These are phyloP conservation scores for Blastocystis sp. DNA, from an alignment of 352 stramenopile species.

Conservation along the genomic window DNA sequence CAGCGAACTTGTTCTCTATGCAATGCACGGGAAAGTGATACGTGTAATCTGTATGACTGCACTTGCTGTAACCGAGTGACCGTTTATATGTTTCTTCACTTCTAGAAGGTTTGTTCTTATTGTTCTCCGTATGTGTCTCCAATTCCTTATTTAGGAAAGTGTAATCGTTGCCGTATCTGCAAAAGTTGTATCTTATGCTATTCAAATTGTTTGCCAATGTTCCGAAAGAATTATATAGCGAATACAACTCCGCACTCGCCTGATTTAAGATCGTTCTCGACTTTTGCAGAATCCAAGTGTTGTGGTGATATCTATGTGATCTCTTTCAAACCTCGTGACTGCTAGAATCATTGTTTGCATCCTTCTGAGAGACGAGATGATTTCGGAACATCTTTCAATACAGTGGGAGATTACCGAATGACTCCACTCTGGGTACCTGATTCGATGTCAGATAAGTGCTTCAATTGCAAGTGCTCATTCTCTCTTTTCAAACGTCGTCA, in stretches of 20 bases:
- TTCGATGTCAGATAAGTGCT: not conserved
- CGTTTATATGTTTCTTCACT: too few species aligned
- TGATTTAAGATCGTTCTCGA: not conserved
- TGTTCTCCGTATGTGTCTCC: constrained; percentile 15
- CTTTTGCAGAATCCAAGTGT: constrained; percentile 15
- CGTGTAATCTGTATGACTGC: not conserved
- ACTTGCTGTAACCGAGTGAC: not conserved
- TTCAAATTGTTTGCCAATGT: not conserved
- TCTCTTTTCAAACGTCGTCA: not conserved
- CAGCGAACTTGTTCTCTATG: not conserved
- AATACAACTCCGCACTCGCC: not conserved
- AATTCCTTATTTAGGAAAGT: constrained; percentile 33
- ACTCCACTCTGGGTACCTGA: constrained; percentile 43
- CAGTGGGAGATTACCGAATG: constrained; percentile 3
- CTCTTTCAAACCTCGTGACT: not conserved
- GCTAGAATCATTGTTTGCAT: constrained; percentile 31
- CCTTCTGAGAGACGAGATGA: not conserved
- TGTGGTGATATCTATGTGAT: constrained; percentile 27
- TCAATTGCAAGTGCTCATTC: not conserved
- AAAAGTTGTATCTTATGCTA: constrained; percentile 18
- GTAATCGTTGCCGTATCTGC: constrained; percentile 35
- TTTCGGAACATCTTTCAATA: not conserved
- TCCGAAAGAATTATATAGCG: not conserved
- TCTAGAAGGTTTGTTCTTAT: constrained; percentile 10
- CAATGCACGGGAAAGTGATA: not conserved